Base-by-base conservation (phyloP, 108 stramenopile species). In the Conticribra weissflogii region DNA sequence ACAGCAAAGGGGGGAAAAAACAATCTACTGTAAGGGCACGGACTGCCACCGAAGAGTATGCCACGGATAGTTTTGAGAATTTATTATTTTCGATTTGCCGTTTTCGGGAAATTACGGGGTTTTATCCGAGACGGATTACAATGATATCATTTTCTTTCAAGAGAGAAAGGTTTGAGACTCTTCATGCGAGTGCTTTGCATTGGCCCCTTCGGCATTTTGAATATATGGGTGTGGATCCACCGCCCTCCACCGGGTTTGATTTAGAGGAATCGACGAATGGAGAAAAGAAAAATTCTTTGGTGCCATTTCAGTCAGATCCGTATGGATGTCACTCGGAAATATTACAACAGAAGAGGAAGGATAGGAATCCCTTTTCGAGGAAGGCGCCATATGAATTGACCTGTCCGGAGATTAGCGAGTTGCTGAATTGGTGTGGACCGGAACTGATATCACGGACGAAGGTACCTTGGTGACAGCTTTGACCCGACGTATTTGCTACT, bases 21-120 rank as follows among this genome's bases (percentile, higher is more conserved):
- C 2, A 62, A 31, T 53, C 59, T 19, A 88, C 69, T 29, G 93
- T 93, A 0, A 66, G 95, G 63, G 83, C 95, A 9, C 81, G 95
- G 24, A 92, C 95, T 5, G 67, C 77, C 17, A 81, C 95, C 17
- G 95, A 96, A 84, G 95, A 98, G 51, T 99, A 93, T 79, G 97
- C 98, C 4, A 92, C 94, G 1, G 98, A 99, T 61, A 93, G 91
- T 27, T 97, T 97, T 81, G 92, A 98, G 72, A 99, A 99, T 79
- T 69, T 99, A 45, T 83, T 98, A 57, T 99, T 98, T 82, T 93
- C 96, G 3, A 93, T 98, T 17, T 97, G 97, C 72, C 86, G 97
- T 17, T 99, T 99, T 68, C 82, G 75, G 9, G 98, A 98, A 64
- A 73, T 98, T 23, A 97, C 97, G 0, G 96, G 95, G 5, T n/a